Evolutionary conservation across 345 rosid species (phyloP), one percentile per base, ranked within the genome.

Genomic region (Odontarrhena argentea): DNA sequence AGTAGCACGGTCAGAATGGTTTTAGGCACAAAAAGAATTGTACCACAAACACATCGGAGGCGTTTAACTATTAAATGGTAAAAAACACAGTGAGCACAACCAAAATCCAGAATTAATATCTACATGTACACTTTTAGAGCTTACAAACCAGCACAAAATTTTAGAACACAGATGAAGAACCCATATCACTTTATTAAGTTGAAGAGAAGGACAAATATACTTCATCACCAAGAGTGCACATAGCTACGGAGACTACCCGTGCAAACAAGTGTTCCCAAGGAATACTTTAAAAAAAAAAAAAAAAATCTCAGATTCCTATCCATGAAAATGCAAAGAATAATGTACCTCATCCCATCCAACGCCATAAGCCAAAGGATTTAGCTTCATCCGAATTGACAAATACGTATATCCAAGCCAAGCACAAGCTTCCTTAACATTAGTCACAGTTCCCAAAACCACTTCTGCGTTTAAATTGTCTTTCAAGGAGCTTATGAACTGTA

Each of bases 361-460:
- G 46, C 98, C 98, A 81, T 93, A 93, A 64, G 92, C 98, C 80
- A 93, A 76, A 38, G 98, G 98, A 79, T 93, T 93, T 78, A 87
- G 51, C 76, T 85, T 87, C 98, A 93, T 93, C 79, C 98, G 86
- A 75, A 93, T 89, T 68, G 84, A 87, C 70, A 93, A 88, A 83
- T 93, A 93, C 38, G 98, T 90, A 80, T 93, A 93, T 41, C 98
- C 93, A 78, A 93, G 96, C 98, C 98, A 93, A 22, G 92, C 85
- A 65, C 98, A 90, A 56, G 98, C 98, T 85, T 93, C 98, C 85
- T 90, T 89, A 48, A 93, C 97, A 80, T 93, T 93, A 41, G 98
- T 90, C 63, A 93, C 97, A 40, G 98, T 93, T 69, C 98, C 98
- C 87, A 93, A 79, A 25, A 86, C 98, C 65, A 93, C 98, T 82